phyloP scores from a whole-genome alignment of 2,329 filamentous ascomycete species.

The Helicocarpus griseus region DNA sequence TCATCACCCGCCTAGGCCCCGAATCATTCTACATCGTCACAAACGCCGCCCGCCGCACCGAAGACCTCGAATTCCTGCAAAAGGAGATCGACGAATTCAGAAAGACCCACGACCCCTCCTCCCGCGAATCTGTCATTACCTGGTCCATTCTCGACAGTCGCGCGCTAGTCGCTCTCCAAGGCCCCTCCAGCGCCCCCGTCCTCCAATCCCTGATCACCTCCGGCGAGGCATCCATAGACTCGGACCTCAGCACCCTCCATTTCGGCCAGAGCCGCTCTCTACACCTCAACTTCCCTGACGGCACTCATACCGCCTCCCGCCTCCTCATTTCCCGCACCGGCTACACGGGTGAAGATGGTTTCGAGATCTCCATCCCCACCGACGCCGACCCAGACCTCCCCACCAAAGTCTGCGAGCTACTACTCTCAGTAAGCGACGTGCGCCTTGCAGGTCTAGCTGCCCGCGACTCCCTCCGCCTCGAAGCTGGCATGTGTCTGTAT shows the following conservation, averaged over 20 bases:
- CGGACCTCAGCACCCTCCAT: constrained; percentile 58
- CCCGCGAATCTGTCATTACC: constrained; percentile 42
- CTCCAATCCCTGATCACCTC: constrained; percentile 53
- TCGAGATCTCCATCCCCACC: constrained; percentile 80
- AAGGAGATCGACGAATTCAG: constrained; percentile 56
- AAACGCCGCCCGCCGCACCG: constrained; percentile 84
- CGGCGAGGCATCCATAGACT: constrained; percentile 32
- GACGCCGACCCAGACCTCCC: constrained; percentile 45
- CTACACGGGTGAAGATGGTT: constrained; percentile 97
- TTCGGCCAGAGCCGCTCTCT: constrained; percentile 69
- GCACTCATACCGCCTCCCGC: constrained; percentile 40
- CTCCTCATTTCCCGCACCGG: constrained; percentile 78
- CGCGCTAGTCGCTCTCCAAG: constrained; percentile 82
- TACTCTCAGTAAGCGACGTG: constrained; percentile 57
- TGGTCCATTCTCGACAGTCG: constrained; percentile 64
- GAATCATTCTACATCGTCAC: constrained; percentile 86
- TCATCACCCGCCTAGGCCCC: constrained; percentile 69
- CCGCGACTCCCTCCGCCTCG: constrained; percentile 81
- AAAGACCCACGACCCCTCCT: constrained; percentile 40
- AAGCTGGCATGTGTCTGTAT: constrained; percentile 99
- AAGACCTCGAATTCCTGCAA: constrained; percentile 70
- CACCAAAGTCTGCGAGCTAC: constrained; percentile 51
- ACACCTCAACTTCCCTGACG: constrained; percentile 50
- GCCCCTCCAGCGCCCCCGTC: constrained; percentile 63
- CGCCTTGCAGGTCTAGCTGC: constrained; percentile 82